These are phyloP conservation scores for Phoma sp. DNA, from an alignment of 2,329 filamentous ascomycete genomes.

Conservation along the genomic window DNA sequence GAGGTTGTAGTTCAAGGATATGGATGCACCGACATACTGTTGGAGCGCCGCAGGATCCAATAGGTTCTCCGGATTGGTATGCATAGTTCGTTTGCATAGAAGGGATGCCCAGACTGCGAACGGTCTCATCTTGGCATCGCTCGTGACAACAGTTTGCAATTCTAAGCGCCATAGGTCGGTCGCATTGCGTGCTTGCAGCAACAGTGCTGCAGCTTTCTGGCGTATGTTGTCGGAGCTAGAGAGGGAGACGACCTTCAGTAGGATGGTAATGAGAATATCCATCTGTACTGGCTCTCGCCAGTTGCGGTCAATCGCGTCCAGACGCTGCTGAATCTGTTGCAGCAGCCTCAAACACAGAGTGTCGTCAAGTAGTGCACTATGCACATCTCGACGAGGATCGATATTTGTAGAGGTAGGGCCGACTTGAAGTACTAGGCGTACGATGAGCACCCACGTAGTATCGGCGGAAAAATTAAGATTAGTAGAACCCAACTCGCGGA, in stretches of 20 bases:
- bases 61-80: constrained; percentile 14
- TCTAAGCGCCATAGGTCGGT: constrained; percentile 61
- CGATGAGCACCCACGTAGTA: constrained; percentile 57
- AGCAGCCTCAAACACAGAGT: constrained; percentile 59
- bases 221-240: constrained; percentile 19
- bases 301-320: constrained; percentile 59
- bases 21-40: constrained; percentile 50
- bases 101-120: constrained; percentile 64
- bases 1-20: constrained; percentile 58
- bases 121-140: constrained; percentile 47
- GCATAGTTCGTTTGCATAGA: constrained; percentile 61
- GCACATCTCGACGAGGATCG: constrained; percentile 52
- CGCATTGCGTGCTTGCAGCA: constrained; percentile 53
- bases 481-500: constrained; percentile 59
- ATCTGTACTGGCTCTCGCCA: constrained; percentile 67
- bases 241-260: constrained; percentile 51
- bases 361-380: constrained; percentile 58
- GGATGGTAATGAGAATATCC: constrained; percentile 62
- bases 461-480: constrained; percentile 66
- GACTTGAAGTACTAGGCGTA: constrained; percentile 60
- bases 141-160: constrained; percentile 49
- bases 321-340: constrained; percentile 55
- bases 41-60: constrained; percentile 16
- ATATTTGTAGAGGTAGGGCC: constrained; percentile 54
- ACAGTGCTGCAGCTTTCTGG: constrained; percentile 30